Percentiles rank a stretch among this genome's conserved stretches.
phyloP scores from a whole-genome alignment of 306 rosid species.

The Prosopis cineraria region DNA sequence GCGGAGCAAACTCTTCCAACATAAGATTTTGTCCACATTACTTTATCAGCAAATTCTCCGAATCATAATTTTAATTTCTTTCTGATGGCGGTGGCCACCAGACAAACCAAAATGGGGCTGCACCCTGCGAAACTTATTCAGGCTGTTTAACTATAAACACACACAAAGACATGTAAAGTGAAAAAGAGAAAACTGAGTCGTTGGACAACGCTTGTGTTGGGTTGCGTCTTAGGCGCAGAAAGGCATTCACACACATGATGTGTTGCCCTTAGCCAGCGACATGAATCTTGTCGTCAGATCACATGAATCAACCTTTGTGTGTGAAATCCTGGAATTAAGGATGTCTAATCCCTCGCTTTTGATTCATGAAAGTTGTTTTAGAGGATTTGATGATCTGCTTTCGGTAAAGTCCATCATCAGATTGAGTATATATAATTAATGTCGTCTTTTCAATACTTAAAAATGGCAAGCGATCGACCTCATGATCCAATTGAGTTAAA shows the following conservation, averaged over 20 bases:
- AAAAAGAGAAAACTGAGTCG: neutral
- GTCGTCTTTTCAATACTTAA: no score
- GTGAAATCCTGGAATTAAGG: slow-evolving; percentile 6
- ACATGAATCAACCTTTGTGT: neutral
- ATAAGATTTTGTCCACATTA: slow-evolving; percentile 34
- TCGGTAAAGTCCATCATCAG: neutral
- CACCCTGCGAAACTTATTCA: neutral
- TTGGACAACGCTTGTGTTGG: slow-evolving; percentile 38
- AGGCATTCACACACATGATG: slow-evolving; percentile 29
- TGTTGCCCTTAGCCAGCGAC: slow-evolving; percentile 22
- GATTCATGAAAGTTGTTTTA: neutral
- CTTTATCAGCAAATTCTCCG: slow-evolving; percentile 25
- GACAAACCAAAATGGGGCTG: slow-evolving; percentile 53
- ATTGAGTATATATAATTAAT: neutral
- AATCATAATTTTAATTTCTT: neutral
- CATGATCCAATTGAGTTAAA: no score
- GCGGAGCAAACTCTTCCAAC: neutral
- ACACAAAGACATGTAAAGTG: neutral
- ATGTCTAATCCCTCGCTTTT: neutral
- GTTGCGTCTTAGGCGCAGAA: slow-evolving; percentile 24
- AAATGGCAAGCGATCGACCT: no score
- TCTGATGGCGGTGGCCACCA: slow-evolving; percentile 39
- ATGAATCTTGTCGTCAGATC: slow-evolving; percentile 30
- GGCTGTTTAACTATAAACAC: neutral
- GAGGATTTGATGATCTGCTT: neutral